Evolutionary conservation across 176 grass and related monocot genomes (phyloP).

Genomic region (Paspalum notatum): DNA sequence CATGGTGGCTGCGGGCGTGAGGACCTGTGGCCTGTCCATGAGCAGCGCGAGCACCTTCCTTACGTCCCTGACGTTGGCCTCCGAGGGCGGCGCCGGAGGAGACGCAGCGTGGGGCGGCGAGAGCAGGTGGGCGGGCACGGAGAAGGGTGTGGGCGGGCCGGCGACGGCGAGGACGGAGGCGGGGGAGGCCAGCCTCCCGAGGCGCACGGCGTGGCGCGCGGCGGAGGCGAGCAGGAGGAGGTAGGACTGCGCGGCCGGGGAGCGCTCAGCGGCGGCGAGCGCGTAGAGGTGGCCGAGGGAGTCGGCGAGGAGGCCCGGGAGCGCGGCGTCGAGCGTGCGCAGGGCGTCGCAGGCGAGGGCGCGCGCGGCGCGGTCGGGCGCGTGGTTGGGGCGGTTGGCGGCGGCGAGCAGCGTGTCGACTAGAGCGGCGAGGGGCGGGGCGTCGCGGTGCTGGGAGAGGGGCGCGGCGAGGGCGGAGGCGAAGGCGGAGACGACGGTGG

Average conservation of each 20-base stretch:
- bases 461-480: slow-evolving; percentile 59
- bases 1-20: slow-evolving; percentile 68
- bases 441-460: neutral
- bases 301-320: slow-evolving; percentile 73
- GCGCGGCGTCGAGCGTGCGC: slow-evolving; percentile 64
- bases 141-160: slow-evolving; percentile 66
- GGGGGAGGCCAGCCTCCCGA: slow-evolving; percentile 55
- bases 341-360: slow-evolving; percentile 82
- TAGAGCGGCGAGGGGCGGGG: slow-evolving; percentile 18
- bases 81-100: slow-evolving; percentile 49
- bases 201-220: slow-evolving; percentile 56
- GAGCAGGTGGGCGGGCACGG: slow-evolving; percentile 49
- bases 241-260: slow-evolving; percentile 81
- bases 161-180: slow-evolving; percentile 69
- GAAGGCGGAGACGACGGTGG: slow-evolving; percentile 73
- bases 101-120: neutral
- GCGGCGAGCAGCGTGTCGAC: slow-evolving; percentile 56
- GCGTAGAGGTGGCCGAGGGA: slow-evolving; percentile 65
- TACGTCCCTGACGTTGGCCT: slow-evolving; percentile 80
- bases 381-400: slow-evolving; percentile 80
- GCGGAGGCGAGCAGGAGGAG: slow-evolving; percentile 78
- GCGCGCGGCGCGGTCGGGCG: slow-evolving; percentile 75
- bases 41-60: slow-evolving; percentile 73
- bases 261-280: slow-evolving; percentile 76
- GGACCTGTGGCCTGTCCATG: slow-evolving; percentile 72